phyloP scores from a whole-genome alignment of 2,329 filamentous ascomycete species.

The Didymella sp. region DNA sequence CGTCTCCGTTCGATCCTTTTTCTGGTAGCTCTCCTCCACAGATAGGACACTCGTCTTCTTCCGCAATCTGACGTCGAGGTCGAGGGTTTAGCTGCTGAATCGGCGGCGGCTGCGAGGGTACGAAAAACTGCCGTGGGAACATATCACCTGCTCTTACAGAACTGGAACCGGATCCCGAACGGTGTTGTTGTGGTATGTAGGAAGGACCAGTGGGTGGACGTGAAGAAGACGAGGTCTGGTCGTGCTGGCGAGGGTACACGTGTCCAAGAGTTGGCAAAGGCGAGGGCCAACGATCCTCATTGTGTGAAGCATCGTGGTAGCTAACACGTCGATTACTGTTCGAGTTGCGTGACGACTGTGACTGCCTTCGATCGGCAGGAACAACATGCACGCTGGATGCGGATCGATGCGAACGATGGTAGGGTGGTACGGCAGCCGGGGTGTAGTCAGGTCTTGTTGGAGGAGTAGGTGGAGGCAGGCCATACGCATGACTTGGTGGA shows the following conservation, averaged over 20 bases:
- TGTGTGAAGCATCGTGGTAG: constrained; percentile 32
- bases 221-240: constrained; percentile 21
- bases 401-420: constrained; percentile 31
- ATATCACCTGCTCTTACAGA: constrained; percentile 27
- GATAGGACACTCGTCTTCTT: constrained; percentile 81
- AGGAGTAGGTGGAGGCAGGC: background rate
- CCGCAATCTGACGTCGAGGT: constrained; percentile 51
- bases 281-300: constrained; percentile 35
- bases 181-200: constrained; percentile 6
- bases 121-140: constrained; percentile 25
- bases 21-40: constrained; percentile 75
- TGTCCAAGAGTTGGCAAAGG: constrained; percentile 27
- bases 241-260: constrained; percentile 22
- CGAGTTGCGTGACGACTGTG: constrained; percentile 28
- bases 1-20: constrained; percentile 47
- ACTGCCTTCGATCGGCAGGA: constrained; percentile 26
- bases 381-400: constrained; percentile 32
- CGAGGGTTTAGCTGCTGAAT: constrained; percentile 29
- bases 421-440: constrained; percentile 18
- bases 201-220: constrained; percentile 14
- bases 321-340: constrained; percentile 34
- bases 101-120: constrained; percentile 22
- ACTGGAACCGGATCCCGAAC: constrained; percentile 17
- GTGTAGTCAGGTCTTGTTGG: constrained; percentile 19
- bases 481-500: too few species aligned